phyloP scores from a whole-genome alignment of 2,329 filamentous ascomycete genomes.

The Beauveria asiatica region DNA sequence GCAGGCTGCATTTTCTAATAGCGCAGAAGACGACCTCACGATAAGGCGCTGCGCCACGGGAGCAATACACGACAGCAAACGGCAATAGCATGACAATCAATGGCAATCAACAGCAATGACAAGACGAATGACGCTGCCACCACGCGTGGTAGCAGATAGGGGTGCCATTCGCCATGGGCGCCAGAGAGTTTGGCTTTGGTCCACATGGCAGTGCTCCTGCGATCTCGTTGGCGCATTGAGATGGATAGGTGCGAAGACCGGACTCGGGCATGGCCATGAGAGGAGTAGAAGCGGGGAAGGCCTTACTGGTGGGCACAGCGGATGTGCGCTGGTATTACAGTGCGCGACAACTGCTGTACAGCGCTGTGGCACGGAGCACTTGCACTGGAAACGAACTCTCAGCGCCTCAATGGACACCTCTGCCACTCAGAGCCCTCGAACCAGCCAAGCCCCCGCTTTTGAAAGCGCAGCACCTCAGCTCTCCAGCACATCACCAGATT shows the following conservation, averaged over 20 bases:
- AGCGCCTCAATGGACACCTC: not conserved
- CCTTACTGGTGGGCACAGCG: not conserved
- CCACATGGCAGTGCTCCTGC: slow-evolving; percentile 6
- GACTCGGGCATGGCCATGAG: not conserved
- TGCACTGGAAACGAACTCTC: not conserved
- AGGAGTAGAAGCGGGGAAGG: not conserved
- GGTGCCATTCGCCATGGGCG: slow-evolving; percentile 1
- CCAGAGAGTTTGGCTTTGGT: slow-evolving; percentile 5
- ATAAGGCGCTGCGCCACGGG: not conserved
- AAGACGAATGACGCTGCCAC: not conserved
- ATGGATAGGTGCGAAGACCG: not conserved
- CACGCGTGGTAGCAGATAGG: not conserved
- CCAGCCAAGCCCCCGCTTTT: not conserved
- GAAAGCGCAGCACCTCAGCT: not conserved
- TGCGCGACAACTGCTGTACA: not conserved
- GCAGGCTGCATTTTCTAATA: not conserved
- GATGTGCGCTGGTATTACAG: not conserved
- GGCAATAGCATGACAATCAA: not conserved
- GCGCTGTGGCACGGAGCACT: not conserved
- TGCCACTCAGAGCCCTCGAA: not conserved
- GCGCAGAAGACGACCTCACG: not conserved
- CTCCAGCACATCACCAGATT: not conserved
- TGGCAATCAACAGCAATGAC: not conserved
- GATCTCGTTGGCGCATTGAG: slow-evolving; percentile 8
- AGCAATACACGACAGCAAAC: not conserved